Evolutionary conservation across 495 filamentous ascomycete genomes (phyloP).

Genomic region (Podospora tetraspora): DNA sequence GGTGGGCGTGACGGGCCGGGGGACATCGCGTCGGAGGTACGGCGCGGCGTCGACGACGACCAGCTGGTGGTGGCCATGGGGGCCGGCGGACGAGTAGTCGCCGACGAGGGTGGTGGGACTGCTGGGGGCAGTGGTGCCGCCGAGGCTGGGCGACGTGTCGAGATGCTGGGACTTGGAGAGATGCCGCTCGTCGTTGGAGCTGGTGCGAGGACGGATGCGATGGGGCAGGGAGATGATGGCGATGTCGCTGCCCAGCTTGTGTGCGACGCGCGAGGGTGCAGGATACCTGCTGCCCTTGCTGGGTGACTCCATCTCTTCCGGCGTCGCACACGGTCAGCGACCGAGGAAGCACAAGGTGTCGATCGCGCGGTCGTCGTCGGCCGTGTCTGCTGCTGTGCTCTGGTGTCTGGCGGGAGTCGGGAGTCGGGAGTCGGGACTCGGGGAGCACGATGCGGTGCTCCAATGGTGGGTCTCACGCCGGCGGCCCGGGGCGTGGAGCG

Average conservation of each 20-base stretch:
- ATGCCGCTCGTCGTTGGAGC: conserved; percentile 6
- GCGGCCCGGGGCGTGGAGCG: not conserved
- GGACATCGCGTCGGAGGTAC: not conserved
- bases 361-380: not conserved
- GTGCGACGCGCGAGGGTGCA: conserved; percentile 27
- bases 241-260: conserved; percentile 24
- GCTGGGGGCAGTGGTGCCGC: conserved; percentile 27
- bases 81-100: conserved; percentile 2
- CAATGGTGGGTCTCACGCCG: conserved; percentile 6
- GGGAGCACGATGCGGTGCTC: not conserved
- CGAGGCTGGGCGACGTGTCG: conserved; percentile 23
- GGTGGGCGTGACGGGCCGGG: not conserved
- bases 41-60: not conserved
- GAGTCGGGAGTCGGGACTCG: not conserved
- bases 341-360: not conserved
- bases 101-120: conserved; percentile 23
- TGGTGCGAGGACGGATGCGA: conserved; percentile 19
- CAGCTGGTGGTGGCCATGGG: conserved; percentile 6
- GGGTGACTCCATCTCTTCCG: conserved; percentile 24
- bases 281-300: conserved; percentile 24
- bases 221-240: conserved; percentile 22
- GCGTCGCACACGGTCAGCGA: conserved; percentile 9
- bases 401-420: not conserved
- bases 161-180: conserved; percentile 8
- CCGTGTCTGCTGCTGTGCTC: not conserved